Evolutionary conservation across 176 grass and related monocot genomes (phyloP).

Genomic region (Musa itinerans): DNA sequence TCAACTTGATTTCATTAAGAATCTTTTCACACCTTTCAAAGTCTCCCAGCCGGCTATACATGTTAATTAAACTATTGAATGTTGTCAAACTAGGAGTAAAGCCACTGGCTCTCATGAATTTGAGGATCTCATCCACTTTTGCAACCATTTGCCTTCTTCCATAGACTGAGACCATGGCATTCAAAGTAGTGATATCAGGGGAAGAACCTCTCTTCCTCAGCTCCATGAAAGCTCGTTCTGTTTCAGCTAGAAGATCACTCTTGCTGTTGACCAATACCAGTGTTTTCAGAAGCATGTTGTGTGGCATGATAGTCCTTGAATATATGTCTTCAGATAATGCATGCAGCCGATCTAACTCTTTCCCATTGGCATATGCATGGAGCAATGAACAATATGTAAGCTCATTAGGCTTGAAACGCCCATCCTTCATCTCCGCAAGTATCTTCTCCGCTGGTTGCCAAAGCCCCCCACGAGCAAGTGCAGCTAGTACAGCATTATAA

Average conservation of each 20-base stretch:
- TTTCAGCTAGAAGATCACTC: constrained; percentile 49
- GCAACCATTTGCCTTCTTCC: constrained; percentile 63
- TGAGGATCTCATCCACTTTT: constrained; percentile 65
- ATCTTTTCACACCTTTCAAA: constrained; percentile 78
- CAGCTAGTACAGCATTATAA: constrained; percentile 78
- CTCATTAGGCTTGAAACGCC: constrained; percentile 67
- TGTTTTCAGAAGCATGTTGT: constrained; percentile 62
- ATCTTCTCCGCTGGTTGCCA: constrained; percentile 75
- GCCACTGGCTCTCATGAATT: constrained; percentile 55
- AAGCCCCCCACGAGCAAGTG: constrained; percentile 53
- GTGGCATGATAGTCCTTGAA: constrained; percentile 41
- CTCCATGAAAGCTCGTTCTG: constrained; percentile 65
- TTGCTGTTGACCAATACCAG: constrained; percentile 86
- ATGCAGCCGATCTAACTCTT: constrained; percentile 48
- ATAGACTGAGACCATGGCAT: constrained; percentile 86
- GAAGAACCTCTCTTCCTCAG: constrained; percentile 43
- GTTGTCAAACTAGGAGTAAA: constrained; percentile 58
- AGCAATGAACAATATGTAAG: constrained; percentile 83
- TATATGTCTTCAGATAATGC: constrained; percentile 72
- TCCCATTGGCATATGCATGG: constrained; percentile 82
- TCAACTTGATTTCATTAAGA: constrained; percentile 62
- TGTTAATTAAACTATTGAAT: constrained; percentile 88
- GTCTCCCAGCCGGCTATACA: constrained; percentile 70
- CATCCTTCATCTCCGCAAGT: constrained; percentile 65
- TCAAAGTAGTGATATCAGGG: constrained; percentile 75